phyloP scores from a whole-genome alignment of 2,329 filamentous ascomycete species.

The Aspergillaceae sp. region DNA sequence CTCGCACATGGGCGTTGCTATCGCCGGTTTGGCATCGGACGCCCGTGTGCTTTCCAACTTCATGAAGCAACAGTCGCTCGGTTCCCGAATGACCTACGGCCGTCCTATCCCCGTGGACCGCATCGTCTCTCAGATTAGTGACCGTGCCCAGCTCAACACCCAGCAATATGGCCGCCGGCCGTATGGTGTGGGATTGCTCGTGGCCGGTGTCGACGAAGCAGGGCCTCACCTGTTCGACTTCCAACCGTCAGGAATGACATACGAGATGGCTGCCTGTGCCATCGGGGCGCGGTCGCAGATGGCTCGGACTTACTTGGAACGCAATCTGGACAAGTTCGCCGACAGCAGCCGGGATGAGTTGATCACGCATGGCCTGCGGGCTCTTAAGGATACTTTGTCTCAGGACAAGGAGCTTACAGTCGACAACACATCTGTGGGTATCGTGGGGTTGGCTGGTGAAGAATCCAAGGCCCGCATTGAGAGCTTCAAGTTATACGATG shows the following conservation, averaged over 20 bases:
- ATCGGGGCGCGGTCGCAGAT: constrained; percentile 96
- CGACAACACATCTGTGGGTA: constrained; percentile 88
- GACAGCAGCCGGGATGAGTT: constrained; percentile 72
- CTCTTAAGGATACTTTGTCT: constrained; percentile 87
- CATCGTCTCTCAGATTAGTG: constrained; percentile 84
- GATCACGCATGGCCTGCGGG: constrained; percentile 79
- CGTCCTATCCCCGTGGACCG: constrained; percentile 83
- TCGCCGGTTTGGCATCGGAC: constrained; percentile 93
- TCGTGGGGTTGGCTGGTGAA: constrained; percentile 58
- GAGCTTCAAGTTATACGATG: constrained; percentile 84
- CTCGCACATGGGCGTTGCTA: constrained; percentile 88
- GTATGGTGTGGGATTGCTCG: constrained; percentile 87
- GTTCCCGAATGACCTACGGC: constrained; percentile 90
- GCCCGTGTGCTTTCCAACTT: constrained; percentile 99
- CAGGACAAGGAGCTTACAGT: constrained; percentile 97
- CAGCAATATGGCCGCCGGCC: constrained; percentile 95
- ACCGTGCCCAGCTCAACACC: constrained; percentile 95
- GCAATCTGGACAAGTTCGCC: constrained; percentile 77
- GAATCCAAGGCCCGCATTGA: constrained; percentile 54
- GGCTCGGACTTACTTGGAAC: constrained; percentile 93
- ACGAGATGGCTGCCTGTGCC: constrained; percentile 93
- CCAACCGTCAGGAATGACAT: constrained; percentile 89
- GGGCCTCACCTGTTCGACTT: constrained; percentile 98
- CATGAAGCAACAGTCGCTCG: constrained; percentile 98
- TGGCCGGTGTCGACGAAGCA: constrained; percentile 86